These are phyloP conservation scores for Mucor irregularis DNA, from an alignment of 371 early-diverging fungal genomes.

Conservation along the genomic window DNA sequence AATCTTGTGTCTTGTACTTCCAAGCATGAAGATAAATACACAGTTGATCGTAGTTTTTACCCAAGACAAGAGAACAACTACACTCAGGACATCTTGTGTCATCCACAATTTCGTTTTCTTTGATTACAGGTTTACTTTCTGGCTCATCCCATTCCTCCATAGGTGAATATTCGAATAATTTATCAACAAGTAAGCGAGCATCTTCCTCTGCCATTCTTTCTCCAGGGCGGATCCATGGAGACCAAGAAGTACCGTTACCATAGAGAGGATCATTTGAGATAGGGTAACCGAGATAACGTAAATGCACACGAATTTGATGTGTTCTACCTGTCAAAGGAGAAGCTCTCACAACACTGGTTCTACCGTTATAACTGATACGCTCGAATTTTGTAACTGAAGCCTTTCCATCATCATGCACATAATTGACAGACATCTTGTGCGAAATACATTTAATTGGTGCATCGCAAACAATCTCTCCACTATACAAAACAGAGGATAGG, in stretches of 20 bases:
- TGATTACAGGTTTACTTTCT: background rate
- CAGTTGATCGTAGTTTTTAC: conserved; percentile 76
- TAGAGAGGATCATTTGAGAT: conserved; percentile 98
- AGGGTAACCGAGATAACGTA: conserved; percentile 93
- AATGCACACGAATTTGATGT: conserved; percentile 99
- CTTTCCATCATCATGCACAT: conserved; percentile 83
- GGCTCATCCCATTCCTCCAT: conserved; percentile 28
- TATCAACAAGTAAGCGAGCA: conserved; percentile 20
- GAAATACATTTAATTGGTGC: conserved; percentile 84
- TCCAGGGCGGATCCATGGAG: conserved; percentile 36
- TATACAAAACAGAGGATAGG: conserved; percentile 6
- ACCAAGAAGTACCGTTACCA: conserved; percentile 72
- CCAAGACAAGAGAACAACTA: conserved; percentile 47
- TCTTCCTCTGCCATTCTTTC: conserved; percentile 25
- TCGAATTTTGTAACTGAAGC: conserved; percentile 75
- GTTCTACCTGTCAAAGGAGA: conserved; percentile 96
- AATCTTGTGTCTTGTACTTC: conserved; percentile 66
- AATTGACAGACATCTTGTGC: conserved; percentile 85
- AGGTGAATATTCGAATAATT: conserved; percentile 27
- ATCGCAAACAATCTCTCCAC: conserved; percentile 66
- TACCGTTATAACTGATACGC: conserved; percentile 62
- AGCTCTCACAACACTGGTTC: conserved; percentile 69
- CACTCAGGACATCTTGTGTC: conserved; percentile 55
- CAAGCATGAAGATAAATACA: conserved; percentile 87
- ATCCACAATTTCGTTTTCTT: background rate